phyloP scores from a whole-genome alignment of 768 basidiomycete genomes.

The Serendipita sp. region DNA sequence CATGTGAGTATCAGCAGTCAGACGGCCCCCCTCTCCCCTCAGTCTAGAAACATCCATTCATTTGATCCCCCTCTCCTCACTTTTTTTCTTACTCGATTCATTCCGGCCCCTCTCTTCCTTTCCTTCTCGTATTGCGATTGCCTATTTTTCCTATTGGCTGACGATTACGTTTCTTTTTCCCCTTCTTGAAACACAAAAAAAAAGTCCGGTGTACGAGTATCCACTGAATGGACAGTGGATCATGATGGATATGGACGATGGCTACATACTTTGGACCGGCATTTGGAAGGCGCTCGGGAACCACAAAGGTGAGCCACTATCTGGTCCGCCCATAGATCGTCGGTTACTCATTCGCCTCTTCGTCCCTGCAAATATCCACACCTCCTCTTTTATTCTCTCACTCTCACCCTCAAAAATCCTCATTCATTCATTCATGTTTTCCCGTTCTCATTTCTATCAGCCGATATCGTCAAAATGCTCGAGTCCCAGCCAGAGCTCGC shows the following conservation, averaged over 20 bases:
- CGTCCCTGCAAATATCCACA: no score
- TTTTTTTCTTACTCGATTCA: not conserved
- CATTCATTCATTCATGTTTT: slow-evolving; percentile 7
- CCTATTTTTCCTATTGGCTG: not conserved
- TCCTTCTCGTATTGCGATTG: not conserved
- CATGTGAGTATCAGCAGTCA: slow-evolving; percentile 36
- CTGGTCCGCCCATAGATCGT: not conserved
- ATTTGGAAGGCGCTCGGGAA: slow-evolving; percentile 48
- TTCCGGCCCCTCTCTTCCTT: not conserved
- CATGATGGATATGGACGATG: slow-evolving; percentile 92
- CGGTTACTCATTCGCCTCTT: no score
- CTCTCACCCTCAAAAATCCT: not conserved
- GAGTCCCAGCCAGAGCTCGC: slow-evolving; percentile 83
- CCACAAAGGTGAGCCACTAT: slow-evolving; percentile 35
- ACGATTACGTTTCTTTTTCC: slow-evolving; percentile 6
- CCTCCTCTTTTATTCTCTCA: not conserved
- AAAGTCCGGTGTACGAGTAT: slow-evolving; percentile 73
- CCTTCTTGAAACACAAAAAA: slow-evolving; percentile 9
- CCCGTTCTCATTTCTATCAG: slow-evolving; percentile 22
- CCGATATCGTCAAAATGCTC: slow-evolving; percentile 86
- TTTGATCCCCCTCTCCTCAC: not conserved
- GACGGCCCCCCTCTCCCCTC: no score
- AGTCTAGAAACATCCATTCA: no score
- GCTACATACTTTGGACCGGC: slow-evolving; percentile 82
- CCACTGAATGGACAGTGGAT: slow-evolving; percentile 83